Percentiles rank a stretch among this genome's conserved stretches.
These are phyloP conservation scores for Adansonia madagascariensis DNA, from an alignment of 441 rosid genomes.

Conservation along the genomic window DNA sequence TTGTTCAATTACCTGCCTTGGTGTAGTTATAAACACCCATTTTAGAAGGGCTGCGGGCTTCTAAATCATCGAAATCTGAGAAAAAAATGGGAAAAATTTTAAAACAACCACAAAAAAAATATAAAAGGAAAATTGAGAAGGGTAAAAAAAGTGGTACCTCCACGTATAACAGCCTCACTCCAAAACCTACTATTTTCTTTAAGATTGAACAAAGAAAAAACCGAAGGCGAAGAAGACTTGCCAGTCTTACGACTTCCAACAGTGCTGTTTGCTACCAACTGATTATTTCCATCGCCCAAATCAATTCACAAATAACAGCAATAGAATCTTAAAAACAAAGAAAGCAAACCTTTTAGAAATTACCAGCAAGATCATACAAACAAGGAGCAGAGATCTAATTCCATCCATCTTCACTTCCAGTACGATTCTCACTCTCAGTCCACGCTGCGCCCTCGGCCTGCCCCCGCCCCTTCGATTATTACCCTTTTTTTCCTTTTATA, in stretches of 20 bases:
- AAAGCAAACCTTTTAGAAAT: constrained; percentile 4
- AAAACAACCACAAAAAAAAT: constrained; percentile 15
- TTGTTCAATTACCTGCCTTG: constrained; percentile 63
- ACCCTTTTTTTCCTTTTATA: not conserved
- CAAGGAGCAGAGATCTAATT: constrained; percentile 12
- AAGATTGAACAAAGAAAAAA: constrained; percentile 89
- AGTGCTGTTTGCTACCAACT: constrained; percentile 49
- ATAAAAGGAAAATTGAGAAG: not conserved
- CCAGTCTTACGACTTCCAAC: constrained; percentile 47
- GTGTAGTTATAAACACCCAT: constrained; percentile 72
- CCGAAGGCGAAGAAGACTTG: constrained; percentile 64
- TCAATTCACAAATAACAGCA: constrained; percentile 7
- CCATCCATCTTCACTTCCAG: constrained; percentile 24
- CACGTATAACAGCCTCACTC: constrained; percentile 86
- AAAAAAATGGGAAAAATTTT: not conserved
- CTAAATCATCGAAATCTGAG: constrained; percentile 78
- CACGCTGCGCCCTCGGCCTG: not conserved
- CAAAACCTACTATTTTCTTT: constrained; percentile 85
- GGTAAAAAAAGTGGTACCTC: constrained; percentile 35
- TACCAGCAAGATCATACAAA: constrained; percentile 22
- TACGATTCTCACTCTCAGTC: constrained; percentile 11
- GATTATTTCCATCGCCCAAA: constrained; percentile 25
- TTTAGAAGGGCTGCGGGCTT: constrained; percentile 56
- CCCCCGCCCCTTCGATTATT: not conserved
- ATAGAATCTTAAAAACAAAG: not conserved